These are phyloP conservation scores for Trifolium dubium DNA, from an alignment of 306 rosid genomes.

Conservation along the genomic window DNA sequence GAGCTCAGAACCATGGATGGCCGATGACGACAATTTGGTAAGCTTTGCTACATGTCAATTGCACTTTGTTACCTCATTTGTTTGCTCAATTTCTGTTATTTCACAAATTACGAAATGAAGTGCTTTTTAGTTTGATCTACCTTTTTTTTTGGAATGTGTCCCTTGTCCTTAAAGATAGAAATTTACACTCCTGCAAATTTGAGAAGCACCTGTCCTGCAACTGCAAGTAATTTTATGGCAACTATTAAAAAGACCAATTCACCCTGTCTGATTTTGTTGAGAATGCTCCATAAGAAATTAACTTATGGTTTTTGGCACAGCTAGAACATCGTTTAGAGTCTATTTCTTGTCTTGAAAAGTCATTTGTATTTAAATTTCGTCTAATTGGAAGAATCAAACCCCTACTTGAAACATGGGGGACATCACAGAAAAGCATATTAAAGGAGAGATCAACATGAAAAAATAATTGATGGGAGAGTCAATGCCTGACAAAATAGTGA, in stretches of 20 bases:
- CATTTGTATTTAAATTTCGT: background rate
- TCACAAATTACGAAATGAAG: slow-evolving; percentile 4
- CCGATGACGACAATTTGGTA: slow-evolving; percentile 81
- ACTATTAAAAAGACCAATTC: slow-evolving; percentile 9
- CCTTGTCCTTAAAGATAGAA: slow-evolving; percentile 7
- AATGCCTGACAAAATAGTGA: background rate
- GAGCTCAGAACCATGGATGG: slow-evolving; percentile 61
- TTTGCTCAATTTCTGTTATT: slow-evolving; percentile 26
- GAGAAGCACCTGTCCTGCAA: background rate
- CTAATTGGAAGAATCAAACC: slow-evolving; percentile 17
- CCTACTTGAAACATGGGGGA: background rate
- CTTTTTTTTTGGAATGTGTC: slow-evolving; percentile 9
- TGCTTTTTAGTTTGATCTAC: slow-evolving; percentile 12
- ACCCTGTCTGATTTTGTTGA: background rate
- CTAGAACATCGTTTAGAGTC: slow-evolving; percentile 8
- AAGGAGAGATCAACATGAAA: background rate
- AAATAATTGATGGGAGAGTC: background rate
- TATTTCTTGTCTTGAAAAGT: slow-evolving; percentile 4
- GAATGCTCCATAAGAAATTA: background rate
- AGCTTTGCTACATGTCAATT: slow-evolving; percentile 43
- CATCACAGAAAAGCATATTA: slow-evolving; percentile 1
- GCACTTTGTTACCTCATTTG: slow-evolving; percentile 20
- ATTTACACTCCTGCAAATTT: slow-evolving; percentile 11
- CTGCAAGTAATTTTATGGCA: slow-evolving; percentile 15
- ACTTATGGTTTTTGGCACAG: slow-evolving; percentile 12